Evolutionary conservation across 768 basidiomycete species (phyloP).

Genomic region (Macrocybe gigantea): DNA sequence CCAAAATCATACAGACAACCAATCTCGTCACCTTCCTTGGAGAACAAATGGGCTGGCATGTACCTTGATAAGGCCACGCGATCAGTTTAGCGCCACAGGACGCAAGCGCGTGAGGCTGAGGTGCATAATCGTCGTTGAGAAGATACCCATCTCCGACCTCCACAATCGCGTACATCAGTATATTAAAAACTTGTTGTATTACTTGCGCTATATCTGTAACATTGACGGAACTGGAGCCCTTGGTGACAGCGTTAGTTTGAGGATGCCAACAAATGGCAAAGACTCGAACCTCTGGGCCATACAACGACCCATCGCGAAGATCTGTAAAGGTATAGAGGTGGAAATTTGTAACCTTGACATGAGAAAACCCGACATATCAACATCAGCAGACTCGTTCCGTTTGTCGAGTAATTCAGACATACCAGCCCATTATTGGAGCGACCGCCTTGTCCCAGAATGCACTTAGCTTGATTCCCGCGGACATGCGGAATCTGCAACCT

Average conservation of each 20-base stretch:
- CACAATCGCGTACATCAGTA: not conserved
- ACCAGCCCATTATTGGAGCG: slow-evolving; percentile 28
- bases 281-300: slow-evolving; percentile 21
- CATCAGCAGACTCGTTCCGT: not conserved
- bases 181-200: not conserved
- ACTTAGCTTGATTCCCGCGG: slow-evolving; percentile 25
- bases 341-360: slow-evolving; percentile 21
- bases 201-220: slow-evolving; percentile 14
- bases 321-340: slow-evolving; percentile 27
- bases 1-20: slow-evolving; percentile 28
- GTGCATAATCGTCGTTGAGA: slow-evolving; percentile 14
- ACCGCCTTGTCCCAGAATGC: slow-evolving; percentile 29
- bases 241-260: not conserved
- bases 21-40: slow-evolving; percentile 22
- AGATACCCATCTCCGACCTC: slow-evolving; percentile 23
- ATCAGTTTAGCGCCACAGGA: too few relatives aligned
- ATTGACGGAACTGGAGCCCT: slow-evolving; percentile 14
- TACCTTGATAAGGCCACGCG: slow-evolving; percentile 5
- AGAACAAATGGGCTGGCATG: slow-evolving; percentile 21
- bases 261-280: not conserved
- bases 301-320: slow-evolving; percentile 23
- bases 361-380: not conserved
- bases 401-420: not conserved
- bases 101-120: too few relatives aligned
- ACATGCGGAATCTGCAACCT: slow-evolving; percentile 18